Evolutionary conservation across 768 basidiomycete species (phyloP).

Genomic region (Melanogaster broomeanus): DNA sequence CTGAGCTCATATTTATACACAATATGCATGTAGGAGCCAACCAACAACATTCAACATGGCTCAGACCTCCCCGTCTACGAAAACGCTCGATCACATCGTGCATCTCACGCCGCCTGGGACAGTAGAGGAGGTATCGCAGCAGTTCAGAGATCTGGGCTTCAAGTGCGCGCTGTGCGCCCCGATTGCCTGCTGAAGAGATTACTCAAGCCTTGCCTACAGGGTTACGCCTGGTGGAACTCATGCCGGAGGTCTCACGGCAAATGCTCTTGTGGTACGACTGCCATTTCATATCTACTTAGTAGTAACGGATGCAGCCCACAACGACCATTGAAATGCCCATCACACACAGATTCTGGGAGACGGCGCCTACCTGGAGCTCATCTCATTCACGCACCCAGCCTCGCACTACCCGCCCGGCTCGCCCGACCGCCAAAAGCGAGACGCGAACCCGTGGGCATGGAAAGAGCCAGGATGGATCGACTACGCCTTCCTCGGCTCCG

Average conservation of each 20-base stretch:
- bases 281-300: not conserved
- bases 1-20: not conserved
- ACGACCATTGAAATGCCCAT: no score
- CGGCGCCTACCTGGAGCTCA: slow-evolving; percentile 67
- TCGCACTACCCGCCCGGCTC: slow-evolving; percentile 55
- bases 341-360: slow-evolving; percentile 36
- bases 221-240: slow-evolving; percentile 70
- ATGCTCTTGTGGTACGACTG: slow-evolving; percentile 57
- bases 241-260: slow-evolving; percentile 60
- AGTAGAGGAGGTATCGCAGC: slow-evolving; percentile 47
- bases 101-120: slow-evolving; percentile 69
- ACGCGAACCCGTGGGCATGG: slow-evolving; percentile 52
- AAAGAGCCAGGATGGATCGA: slow-evolving; percentile 68
- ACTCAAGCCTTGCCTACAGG: slow-evolving; percentile 33
- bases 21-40: not conserved
- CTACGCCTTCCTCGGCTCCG: slow-evolving; percentile 61
- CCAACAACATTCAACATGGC: slow-evolving; percentile 16
- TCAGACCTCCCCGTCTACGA: slow-evolving; percentile 38
- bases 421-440: slow-evolving; percentile 45
- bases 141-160: slow-evolving; percentile 66
- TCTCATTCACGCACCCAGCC: slow-evolving; percentile 60
- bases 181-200: not conserved
- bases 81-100: slow-evolving; percentile 66
- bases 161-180: slow-evolving; percentile 40
- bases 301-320: no score